These are phyloP conservation scores for Vitis amurensis DNA, from an alignment of 164 flowering plant species.

Conservation along the genomic window DNA sequence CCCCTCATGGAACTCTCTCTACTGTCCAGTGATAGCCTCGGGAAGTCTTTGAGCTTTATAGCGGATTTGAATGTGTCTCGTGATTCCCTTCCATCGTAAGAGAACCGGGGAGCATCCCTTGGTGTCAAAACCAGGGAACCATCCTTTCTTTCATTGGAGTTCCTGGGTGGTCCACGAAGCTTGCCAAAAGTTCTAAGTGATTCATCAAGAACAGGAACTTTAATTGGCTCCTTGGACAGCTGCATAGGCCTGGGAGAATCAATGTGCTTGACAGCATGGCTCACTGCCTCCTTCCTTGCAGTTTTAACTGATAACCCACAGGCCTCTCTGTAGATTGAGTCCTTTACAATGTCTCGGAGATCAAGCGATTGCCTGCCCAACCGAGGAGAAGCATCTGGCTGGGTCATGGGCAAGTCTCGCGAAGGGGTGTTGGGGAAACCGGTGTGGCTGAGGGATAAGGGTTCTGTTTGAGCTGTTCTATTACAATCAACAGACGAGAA, in stretches of 20 bases:
- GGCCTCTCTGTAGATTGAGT: constrained; percentile 44
- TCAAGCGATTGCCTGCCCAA: constrained; percentile 25
- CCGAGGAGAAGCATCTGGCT: constrained; percentile 9
- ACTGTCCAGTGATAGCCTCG: constrained; percentile 69
- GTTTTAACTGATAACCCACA: constrained; percentile 34
- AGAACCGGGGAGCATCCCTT: constrained; percentile 44
- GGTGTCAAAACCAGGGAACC: constrained; percentile 2
- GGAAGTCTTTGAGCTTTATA: constrained; percentile 49
- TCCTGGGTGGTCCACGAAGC: constrained; percentile 23
- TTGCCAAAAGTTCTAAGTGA: constrained; percentile 26
- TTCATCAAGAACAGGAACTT: constrained; percentile 22
- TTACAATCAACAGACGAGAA: constrained; percentile 46
- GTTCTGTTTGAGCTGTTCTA: constrained; percentile 26
- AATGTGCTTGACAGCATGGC: constrained; percentile 31
- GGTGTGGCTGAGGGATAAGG: constrained; percentile 18
- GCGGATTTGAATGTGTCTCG: constrained; percentile 32
- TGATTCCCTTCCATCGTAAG: constrained; percentile 61
- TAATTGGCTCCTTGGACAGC: constrained; percentile 15
- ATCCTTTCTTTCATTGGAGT: constrained; percentile 21
- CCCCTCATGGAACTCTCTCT: constrained; percentile 26
- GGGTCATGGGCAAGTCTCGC: constrained; percentile 11
- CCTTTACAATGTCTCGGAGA: constrained; percentile 41
- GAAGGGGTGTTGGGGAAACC: constrained; percentile 9
- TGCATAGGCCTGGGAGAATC: constrained; percentile 59
- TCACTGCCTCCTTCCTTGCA: constrained; percentile 18